Base-by-base conservation (phyloP, 2,329 filamentous ascomycete species). In the Trichophyton simii region DNA sequence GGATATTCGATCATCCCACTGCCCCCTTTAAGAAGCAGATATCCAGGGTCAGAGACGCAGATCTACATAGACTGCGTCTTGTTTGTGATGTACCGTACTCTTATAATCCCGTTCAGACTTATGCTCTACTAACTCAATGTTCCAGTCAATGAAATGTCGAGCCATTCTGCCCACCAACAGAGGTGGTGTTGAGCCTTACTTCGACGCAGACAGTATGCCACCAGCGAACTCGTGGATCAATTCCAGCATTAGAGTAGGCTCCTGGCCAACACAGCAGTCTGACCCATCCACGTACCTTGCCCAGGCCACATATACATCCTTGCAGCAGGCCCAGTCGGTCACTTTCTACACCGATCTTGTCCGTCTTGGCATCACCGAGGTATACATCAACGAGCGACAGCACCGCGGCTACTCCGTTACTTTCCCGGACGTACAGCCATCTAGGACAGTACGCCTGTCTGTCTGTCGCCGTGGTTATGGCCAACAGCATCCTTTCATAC, bases 81-180 rank as follows among this genome's bases (percentile, higher is more conserved):
- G 9, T 54, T 34, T 22, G 55, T 50, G 60, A 62, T 59, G 60
- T 61, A 48, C 4, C 54, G 2, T 15, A 25, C 25, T 36, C 54
- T 50, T 31, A n/a, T 3, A 38, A 13, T n/a, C 58, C 9, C 46
- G 5, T 42, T 50, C n/a, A 15, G 5, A 13, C 4, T 48, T 7
- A 15, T 20, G 3, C 36, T 8, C 20, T 38, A 5, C 44, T 55
- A 18, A 41, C 44, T 34, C 8, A 11, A 54, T 25, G 18, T n/a
- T 25, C 38, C n/a, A 62, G 60, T 41, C 57, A 8, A 50, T 54
- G 31, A 62, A 62, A 62, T 62, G 60, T 44, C 60, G 60, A 11
- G 57, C 55, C 20, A 54, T 62, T 28, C 20, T 59, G 20, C 41
- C 60, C 15, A 25, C n/a, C 4, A 34, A 34, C n/a, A 38, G 52